Percentiles rank a stretch among this genome's conserved stretches.
Evolutionary conservation across 176 grass and related monocot genomes (phyloP).

Genomic region (Cymbopogon citratus): DNA sequence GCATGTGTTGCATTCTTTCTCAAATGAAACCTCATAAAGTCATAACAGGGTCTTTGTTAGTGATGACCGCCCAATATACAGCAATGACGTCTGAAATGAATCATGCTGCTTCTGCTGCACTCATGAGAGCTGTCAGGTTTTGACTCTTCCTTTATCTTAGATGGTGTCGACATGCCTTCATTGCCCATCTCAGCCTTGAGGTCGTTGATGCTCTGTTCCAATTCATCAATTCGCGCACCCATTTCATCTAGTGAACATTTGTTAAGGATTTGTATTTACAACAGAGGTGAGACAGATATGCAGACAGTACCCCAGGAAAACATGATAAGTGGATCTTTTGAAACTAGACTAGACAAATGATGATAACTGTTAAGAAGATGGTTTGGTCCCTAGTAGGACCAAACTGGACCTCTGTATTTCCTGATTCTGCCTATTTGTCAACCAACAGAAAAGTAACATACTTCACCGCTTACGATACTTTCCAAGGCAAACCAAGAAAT

Average conservation of each 20-base stretch:
- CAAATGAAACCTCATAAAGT: not conserved
- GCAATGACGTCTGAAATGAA: not conserved
- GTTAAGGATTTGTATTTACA: conserved; percentile 40
- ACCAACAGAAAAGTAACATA: not conserved
- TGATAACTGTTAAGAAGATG: not conserved
- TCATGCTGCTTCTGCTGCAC: not conserved
- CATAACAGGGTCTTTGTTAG: conserved; percentile 11
- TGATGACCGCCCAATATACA: not conserved
- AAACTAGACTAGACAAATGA: not conserved
- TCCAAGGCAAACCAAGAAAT: not conserved
- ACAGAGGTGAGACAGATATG: not conserved
- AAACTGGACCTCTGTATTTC: not conserved
- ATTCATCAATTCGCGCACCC: conserved; percentile 64
- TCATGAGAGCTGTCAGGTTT: conserved; percentile 40
- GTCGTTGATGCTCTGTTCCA: conserved; percentile 72
- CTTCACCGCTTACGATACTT: not conserved
- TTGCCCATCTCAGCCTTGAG: conserved; percentile 62
- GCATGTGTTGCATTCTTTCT: not conserved
- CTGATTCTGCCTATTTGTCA: not conserved
- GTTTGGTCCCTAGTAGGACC: not conserved
- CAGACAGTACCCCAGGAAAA: not conserved
- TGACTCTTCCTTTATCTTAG: conserved; percentile 38
- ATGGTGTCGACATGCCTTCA: conserved; percentile 31
- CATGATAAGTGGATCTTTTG: not conserved
- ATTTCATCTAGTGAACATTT: conserved; percentile 68